phyloP scores from a whole-genome alignment of 345 rosid genomes.

The Eutrema yunnanense region DNA sequence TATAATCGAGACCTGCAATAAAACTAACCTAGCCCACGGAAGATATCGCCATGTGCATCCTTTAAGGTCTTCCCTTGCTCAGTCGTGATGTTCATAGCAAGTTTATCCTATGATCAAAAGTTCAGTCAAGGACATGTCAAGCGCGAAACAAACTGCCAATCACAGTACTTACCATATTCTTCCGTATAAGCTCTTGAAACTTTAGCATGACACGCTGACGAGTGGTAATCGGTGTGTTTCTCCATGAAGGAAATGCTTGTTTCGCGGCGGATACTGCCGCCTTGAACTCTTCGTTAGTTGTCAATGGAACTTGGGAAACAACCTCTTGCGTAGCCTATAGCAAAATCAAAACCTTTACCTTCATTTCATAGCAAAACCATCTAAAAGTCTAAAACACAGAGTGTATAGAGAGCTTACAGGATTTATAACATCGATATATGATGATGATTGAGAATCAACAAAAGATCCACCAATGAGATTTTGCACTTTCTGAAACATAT shows the following conservation, averaged over 20 bases:
- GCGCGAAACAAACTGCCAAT: background rate
- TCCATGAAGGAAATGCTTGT: conserved; percentile 80
- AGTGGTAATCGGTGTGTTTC: conserved; percentile 76
- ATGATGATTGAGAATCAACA: conserved; percentile 59
- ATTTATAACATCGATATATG: conserved; percentile 67
- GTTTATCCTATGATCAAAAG: conserved; percentile 60
- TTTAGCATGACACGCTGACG: conserved; percentile 91
- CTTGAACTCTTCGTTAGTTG: conserved; percentile 84
- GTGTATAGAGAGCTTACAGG: conserved; percentile 43
- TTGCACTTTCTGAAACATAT: conserved; percentile 59
- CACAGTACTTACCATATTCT: conserved; percentile 54
- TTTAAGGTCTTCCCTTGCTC: conserved; percentile 98
- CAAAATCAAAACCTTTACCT: background rate
- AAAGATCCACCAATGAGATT: conserved; percentile 87
- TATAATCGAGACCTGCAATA: background rate
- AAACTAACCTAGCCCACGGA: conserved; percentile 81
- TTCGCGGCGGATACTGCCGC: conserved; percentile 91
- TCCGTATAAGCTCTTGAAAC: conserved; percentile 88
- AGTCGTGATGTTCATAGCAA: conserved; percentile 76
- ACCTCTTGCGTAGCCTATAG: conserved; percentile 88
- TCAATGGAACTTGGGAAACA: conserved; percentile 78
- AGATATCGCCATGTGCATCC: conserved; percentile 98
- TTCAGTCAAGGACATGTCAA: background rate
- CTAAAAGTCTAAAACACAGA: background rate
- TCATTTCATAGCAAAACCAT: background rate